Base-by-base conservation (phyloP, 495 filamentous ascomycete species). In the Hypoxylon cercidicola region DNA sequence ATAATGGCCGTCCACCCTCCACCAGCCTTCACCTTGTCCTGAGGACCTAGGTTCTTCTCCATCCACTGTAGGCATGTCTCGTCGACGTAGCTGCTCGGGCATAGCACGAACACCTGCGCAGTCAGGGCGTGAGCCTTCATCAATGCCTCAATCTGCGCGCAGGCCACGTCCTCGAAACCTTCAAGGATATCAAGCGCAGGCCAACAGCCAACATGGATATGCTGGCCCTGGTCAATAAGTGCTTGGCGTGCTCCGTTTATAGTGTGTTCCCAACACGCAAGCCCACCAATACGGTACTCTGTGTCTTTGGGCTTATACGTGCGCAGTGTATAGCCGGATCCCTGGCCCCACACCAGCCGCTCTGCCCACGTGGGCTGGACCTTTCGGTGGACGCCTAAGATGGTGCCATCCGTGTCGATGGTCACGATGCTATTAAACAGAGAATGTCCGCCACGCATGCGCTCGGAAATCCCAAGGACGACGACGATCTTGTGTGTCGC, bases 261-360 rank as follows among this genome's bases (percentile, higher is more conserved):
- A 47, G 81, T 81, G 34, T 82, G 74, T 62, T 84, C 81, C 72
- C 81, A 80, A 66, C 81, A 84, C 1, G 78, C 75, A n/a, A 84
- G 68, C 15, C 74, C 77, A 13, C 81, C 81, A 4, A 84, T 64
- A 7, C 77, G 78, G 20, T 63, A 73, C 1, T 75, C 77, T 12
- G 43, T 13, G 44, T 50, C 43, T 12, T 59, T 58, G 11, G 54
- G 41, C 40, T 62, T 34, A 60, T 69, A 77, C 16, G 58, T 68
- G 15, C 62, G 48, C 0, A 77, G 73, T 3, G 78, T 79, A 35
- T 67, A 64, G 1, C 78, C 79, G 32, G 76, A 69, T 7, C 80
- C 81, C 44, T 78, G 72, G 25, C 72, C 73, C 79, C 80, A 82
- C 19, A 81, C 73, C 10, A 78, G 65, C 11, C 77, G 75, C 57